These are phyloP conservation scores for Fraxinus cuspidata DNA, from an alignment of 257 asterid species.

Conservation along the genomic window DNA sequence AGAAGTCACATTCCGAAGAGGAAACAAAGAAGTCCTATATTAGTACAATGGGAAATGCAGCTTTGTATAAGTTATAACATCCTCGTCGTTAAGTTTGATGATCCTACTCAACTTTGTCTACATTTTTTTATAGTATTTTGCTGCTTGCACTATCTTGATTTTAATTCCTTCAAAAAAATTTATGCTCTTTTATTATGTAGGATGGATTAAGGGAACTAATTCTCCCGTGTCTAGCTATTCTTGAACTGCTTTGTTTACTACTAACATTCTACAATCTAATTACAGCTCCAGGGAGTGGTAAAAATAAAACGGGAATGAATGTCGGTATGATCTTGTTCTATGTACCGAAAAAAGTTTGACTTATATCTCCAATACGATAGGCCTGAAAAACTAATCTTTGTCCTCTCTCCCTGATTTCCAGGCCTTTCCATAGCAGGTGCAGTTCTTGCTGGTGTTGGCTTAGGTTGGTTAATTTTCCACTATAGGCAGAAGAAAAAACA, in stretches of 20 bases:
- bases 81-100: background rate
- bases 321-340: slow-evolving; percentile 37
- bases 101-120: background rate
- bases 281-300: slow-evolving; percentile 33
- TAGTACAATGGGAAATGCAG: background rate
- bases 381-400: slow-evolving; percentile 4
- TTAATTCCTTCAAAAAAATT: background rate
- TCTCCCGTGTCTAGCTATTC: background rate
- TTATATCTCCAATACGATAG: background rate
- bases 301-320: slow-evolving; percentile 12
- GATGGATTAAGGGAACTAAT: background rate
- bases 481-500: slow-evolving; percentile 46
- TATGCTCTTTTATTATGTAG: slow-evolving; percentile 2
- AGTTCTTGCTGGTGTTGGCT: slow-evolving; percentile 56
- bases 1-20: background rate
- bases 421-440: slow-evolving; percentile 64
- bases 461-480: slow-evolving; percentile 62
- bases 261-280: slow-evolving; percentile 28
- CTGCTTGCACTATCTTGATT: background rate
- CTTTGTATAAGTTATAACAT: background rate
- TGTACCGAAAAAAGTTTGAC: background rate
- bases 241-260: background rate
- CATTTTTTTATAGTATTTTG: background rate
- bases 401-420: slow-evolving; percentile 36
- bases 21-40: background rate